Conservation (phyloP, 73 alveolate species). For the Stentor coeruleus region DNA sequence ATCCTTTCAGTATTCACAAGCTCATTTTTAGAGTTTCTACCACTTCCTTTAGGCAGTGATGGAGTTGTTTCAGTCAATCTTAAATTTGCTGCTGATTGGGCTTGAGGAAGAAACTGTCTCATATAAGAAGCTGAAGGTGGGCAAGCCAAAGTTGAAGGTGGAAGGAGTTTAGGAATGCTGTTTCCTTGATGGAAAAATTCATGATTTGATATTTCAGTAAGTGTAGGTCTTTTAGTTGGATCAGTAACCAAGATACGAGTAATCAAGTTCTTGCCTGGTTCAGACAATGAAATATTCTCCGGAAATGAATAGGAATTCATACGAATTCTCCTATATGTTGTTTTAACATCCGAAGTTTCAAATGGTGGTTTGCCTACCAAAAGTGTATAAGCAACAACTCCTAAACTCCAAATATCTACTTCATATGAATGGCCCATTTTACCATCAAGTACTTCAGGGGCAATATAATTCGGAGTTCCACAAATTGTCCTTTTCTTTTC, state of each 20-base stretch:
- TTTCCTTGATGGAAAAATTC: slow-evolving; percentile 81
- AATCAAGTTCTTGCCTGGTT: slow-evolving; percentile 80
- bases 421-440: slow-evolving; percentile 95
- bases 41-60: neutral
- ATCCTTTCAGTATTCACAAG: slow-evolving; percentile 10
- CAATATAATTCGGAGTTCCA: slow-evolving; percentile 98
- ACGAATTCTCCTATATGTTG: slow-evolving; percentile 87
- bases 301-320: slow-evolving; percentile 82
- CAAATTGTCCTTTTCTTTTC: slow-evolving; percentile 96
- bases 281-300: slow-evolving; percentile 87
- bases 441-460: slow-evolving; percentile 96
- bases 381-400: slow-evolving; percentile 92
- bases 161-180: slow-evolving; percentile 83
- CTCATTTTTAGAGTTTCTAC: neutral
- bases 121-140: slow-evolving; percentile 83
- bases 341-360: slow-evolving; percentile 88
- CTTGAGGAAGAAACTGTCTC: slow-evolving; percentile 51
- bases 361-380: slow-evolving; percentile 97
- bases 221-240: slow-evolving; percentile 89
- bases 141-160: slow-evolving; percentile 83
- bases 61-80: slow-evolving; percentile 46
- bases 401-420: slow-evolving; percentile 97
- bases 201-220: slow-evolving; percentile 85
- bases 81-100: slow-evolving; percentile 28
- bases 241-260: slow-evolving; percentile 70